Conservation (phyloP, 116 monocot genomes). For the Phalaenopsis hybrid region DNA sequence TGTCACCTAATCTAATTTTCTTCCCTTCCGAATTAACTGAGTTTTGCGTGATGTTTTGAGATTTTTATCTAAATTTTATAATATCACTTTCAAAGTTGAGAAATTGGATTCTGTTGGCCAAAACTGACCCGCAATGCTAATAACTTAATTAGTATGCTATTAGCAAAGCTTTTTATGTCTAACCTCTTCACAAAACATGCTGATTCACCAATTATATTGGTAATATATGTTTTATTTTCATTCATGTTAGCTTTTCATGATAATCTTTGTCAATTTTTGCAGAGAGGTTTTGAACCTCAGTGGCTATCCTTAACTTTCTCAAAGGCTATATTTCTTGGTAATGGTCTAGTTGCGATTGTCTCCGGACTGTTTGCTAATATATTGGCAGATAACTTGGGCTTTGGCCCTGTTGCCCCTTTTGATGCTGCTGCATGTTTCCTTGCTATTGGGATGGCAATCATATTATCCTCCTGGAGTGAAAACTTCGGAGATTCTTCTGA, state of each 20-base stretch:
- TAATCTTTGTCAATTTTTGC: conserved; percentile 6
- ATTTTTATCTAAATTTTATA: too few species aligned
- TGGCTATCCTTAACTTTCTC: conserved; percentile 99
- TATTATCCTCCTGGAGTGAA: conserved; percentile 87
- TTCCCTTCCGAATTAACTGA: too few species aligned
- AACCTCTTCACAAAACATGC: too few species aligned
- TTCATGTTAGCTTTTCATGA: conserved; percentile 7
- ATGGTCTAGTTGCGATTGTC: conserved; percentile 86
- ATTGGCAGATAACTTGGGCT: conserved; percentile 74
- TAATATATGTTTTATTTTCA: neutral
- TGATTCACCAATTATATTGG: too few species aligned
- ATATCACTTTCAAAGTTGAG: too few species aligned
- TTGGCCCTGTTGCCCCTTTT: conserved; percentile 97
- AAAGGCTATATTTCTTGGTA: conserved; percentile 98
- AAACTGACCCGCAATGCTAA: too few species aligned
- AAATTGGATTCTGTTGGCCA: too few species aligned
- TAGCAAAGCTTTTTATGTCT: neutral
- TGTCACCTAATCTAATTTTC: too few species aligned
- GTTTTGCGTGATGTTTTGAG: too few species aligned
- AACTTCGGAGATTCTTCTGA: conserved; percentile 97
- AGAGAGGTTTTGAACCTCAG: conserved; percentile 96
- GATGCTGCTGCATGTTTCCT: conserved; percentile 97
- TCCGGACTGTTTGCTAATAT: conserved; percentile 82
- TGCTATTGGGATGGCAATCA: conserved; percentile 91
- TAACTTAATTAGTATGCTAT: neutral